Evolutionary conservation across 345 rosid genomes (phyloP).

Genomic region (Moringa oleifera): DNA sequence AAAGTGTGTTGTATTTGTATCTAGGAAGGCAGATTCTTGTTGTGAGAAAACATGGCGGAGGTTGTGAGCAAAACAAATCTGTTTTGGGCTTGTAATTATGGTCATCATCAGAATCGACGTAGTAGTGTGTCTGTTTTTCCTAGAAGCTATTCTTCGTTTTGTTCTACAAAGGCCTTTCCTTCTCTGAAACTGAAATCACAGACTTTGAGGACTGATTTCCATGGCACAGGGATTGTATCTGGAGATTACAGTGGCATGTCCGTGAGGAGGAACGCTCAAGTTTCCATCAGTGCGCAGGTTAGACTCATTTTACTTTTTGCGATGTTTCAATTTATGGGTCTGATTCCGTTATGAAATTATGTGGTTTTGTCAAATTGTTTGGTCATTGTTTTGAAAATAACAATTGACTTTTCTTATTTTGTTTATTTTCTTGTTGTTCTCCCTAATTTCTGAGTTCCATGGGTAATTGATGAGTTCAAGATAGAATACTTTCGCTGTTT

Average conservation of each 20-base stretch:
- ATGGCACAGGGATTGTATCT: slow-evolving; percentile 38
- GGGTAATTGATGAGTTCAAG: background rate
- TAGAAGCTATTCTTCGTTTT: slow-evolving; percentile 24
- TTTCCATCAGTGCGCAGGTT: slow-evolving; percentile 57
- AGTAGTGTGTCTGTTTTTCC: slow-evolving; percentile 17
- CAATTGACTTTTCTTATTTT: too few relatives aligned
- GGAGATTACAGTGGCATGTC: slow-evolving; percentile 23
- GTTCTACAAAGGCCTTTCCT: slow-evolving; percentile 25
- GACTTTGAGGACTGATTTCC: slow-evolving; percentile 37
- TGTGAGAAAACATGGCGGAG: slow-evolving; percentile 38
- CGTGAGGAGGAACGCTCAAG: slow-evolving; percentile 20
- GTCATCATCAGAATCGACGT: slow-evolving; percentile 24
- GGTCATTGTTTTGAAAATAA: too few relatives aligned
- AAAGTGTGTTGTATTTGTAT: background rate
- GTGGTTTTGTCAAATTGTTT: background rate
- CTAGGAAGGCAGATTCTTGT: background rate
- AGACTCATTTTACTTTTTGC: background rate
- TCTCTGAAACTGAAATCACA: slow-evolving; percentile 26
- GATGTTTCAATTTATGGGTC: background rate
- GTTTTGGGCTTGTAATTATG: slow-evolving; percentile 21
- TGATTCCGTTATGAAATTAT: background rate
- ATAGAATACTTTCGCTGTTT: background rate
- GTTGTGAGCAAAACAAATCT: slow-evolving; percentile 43
- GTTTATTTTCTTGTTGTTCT: background rate
- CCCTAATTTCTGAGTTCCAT: background rate